These are phyloP conservation scores for Ceratocystis papillata DNA, from an alignment of 2,329 filamentous ascomycete genomes.

Conservation along the genomic window DNA sequence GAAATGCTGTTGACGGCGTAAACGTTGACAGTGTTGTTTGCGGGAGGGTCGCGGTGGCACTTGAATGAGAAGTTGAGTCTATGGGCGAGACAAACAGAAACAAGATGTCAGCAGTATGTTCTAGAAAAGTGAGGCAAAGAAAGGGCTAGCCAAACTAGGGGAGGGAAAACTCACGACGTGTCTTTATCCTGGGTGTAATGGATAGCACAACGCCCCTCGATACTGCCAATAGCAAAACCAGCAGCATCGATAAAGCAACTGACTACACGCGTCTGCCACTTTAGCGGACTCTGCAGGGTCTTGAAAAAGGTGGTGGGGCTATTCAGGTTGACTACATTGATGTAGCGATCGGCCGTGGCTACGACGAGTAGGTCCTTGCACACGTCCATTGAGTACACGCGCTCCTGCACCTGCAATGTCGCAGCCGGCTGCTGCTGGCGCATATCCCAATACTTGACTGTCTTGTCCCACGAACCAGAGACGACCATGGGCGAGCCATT, in stretches of 20 bases:
- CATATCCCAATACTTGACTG: slow-evolving; percentile 80
- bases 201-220: slow-evolving; percentile 93
- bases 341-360: slow-evolving; percentile 88
- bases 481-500: slow-evolving; percentile 69
- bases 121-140: background rate
- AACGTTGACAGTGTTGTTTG: slow-evolving; percentile 71
- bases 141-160: background rate
- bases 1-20: slow-evolving; percentile 95
- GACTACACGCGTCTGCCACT: slow-evolving; percentile 94
- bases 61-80: slow-evolving; percentile 98
- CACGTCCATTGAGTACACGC: slow-evolving; percentile 86
- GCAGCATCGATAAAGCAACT: slow-evolving; percentile 88
- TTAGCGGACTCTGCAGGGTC: slow-evolving; percentile 86
- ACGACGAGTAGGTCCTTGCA: slow-evolving; percentile 80
- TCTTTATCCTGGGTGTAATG: slow-evolving; percentile 98
- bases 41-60: slow-evolving; percentile 77
- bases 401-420: slow-evolving; percentile 58
- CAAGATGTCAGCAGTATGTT: too few relatives aligned
- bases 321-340: slow-evolving; percentile 86
- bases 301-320: slow-evolving; percentile 90
- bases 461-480: slow-evolving; percentile 88
- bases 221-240: slow-evolving; percentile 90
- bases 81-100: slow-evolving; percentile 7
- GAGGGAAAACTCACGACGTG: slow-evolving; percentile 42
- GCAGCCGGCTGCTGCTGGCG: slow-evolving; percentile 55